Base-by-base conservation (phyloP, 257 asterid species). In the Anisodus tanguticus region DNA sequence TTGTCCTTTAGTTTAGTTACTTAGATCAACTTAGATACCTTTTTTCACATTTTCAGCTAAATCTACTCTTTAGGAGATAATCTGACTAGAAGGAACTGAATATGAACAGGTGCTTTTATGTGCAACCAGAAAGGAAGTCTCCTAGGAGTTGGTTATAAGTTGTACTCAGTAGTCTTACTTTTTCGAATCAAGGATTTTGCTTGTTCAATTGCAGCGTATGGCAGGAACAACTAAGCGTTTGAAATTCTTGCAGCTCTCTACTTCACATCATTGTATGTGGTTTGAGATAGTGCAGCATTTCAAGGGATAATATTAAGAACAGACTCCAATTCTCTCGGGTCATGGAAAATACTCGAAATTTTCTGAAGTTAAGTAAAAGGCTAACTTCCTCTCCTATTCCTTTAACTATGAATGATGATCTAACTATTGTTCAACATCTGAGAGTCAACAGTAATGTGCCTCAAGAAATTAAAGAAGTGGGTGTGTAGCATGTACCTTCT, bases 401-500 rank as follows among this genome's bases (percentile, higher is more conserved):
- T n/a, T 69, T 69, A 69, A 69, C 35, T 69, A 69, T 8, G 35
- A 69, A 41, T 69, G 78, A 69, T 69, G 26, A 15, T 70, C 16
- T 41, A 41, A 70, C 78, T 41, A 0, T 9, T 41, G 51, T 69
- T 41, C 15, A 41, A 70, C 78, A 70, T 70, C 78, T 70, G 35
- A 70, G 78, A n/a, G 55, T 8, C 78, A 70, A 70, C n/a, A 4
- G 35, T 45, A 45, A 41, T 9, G 53, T 70, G 78, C 55, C 54
- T 4, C 51, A 9, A 17, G 9, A 17, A 70, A 70, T 16, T 70
- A 70, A 70, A 70, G 35, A 45, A 70, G 55, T 41, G n/a, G 66
- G 47, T 51, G 57, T 22, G 22, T 19, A 37, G 83, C 19, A 47
- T 45, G 55, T 90, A 92, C 98, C 98, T 91, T 93, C 17, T 91